Conservation (phyloP, 768 basidiomycete genomes). For the Tricholoma bakamatsutake region DNA sequence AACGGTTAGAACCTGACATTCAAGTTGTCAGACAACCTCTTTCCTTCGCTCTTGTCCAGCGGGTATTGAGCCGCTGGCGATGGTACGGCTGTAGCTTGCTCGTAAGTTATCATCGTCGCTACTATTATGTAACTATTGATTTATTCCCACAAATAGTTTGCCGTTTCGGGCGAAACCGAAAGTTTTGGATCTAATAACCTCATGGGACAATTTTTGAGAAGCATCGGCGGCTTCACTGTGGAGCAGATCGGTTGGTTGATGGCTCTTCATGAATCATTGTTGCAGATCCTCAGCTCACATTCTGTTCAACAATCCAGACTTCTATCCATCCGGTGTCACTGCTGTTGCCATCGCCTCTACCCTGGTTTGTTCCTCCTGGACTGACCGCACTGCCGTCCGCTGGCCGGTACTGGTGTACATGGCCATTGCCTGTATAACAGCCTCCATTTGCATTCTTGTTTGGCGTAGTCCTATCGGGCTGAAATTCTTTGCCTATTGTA, state of each 20-base stretch:
- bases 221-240: conserved; percentile 54
- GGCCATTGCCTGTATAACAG: conserved; percentile 45
- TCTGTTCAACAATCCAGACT: conserved; percentile 12
- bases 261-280: not conserved
- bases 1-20: conserved; percentile 38
- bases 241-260: conserved; percentile 47
- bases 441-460: conserved; percentile 53
- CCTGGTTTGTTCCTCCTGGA: conserved; percentile 56
- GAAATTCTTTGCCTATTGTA: conserved; percentile 76
- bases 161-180: conserved; percentile 61
- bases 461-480: conserved; percentile 54
- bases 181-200: conserved; percentile 66
- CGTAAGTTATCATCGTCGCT: conserved; percentile 26
- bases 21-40: conserved; percentile 38
- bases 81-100: conserved; percentile 65
- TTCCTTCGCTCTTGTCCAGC: conserved; percentile 40
- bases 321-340: conserved; percentile 58
- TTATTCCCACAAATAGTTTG: conserved; percentile 36
- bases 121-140: not conserved
- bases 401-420: conserved; percentile 67
- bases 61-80: conserved; percentile 54
- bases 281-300: not conserved
- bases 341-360: conserved; percentile 62
- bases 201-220: conserved; percentile 69
- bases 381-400: conserved; percentile 49